These are phyloP conservation scores for Podaxis mareebaensis DNA, from an alignment of 768 basidiomycete species.

Conservation along the genomic window DNA sequence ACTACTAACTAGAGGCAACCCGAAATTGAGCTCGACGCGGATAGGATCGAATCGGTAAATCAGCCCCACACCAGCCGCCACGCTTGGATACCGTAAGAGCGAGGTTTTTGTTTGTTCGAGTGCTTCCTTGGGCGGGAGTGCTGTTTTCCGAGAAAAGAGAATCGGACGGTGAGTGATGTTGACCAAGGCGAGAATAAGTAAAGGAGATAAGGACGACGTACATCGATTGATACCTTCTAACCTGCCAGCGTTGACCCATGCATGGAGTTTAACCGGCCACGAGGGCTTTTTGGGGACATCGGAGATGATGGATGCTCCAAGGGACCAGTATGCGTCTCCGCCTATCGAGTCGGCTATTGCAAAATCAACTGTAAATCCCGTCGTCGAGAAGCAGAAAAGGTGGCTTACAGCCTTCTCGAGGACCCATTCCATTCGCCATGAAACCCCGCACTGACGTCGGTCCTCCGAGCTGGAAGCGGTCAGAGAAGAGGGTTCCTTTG, in stretches of 20 bases:
- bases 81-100: neutral
- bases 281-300: constrained; percentile 68
- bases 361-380: neutral
- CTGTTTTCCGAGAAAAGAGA: neutral
- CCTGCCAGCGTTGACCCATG: constrained; percentile 81
- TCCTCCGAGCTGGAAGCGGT: constrained; percentile 93
- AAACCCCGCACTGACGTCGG: constrained; percentile 80
- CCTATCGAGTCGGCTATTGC: constrained; percentile 79
- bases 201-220: constrained; percentile 32
- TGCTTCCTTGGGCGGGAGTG: constrained; percentile 9
- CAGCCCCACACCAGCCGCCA: constrained; percentile 81
- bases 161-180: neutral
- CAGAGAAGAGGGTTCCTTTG: constrained; percentile 58
- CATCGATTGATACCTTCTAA: constrained; percentile 62
- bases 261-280: constrained; percentile 82
- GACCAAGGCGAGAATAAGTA: neutral
- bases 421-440: constrained; percentile 73
- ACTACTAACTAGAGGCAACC: constrained; percentile 74
- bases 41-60: constrained; percentile 83
- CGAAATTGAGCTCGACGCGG: constrained; percentile 87
- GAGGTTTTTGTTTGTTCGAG: constrained; percentile 6
- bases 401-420: constrained; percentile 64
- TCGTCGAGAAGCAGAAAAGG: neutral
- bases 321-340: constrained; percentile 79
- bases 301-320: constrained; percentile 74